phyloP scores from a whole-genome alignment of 164 flowering plant species.

The Magnolia kwangsiensis region DNA sequence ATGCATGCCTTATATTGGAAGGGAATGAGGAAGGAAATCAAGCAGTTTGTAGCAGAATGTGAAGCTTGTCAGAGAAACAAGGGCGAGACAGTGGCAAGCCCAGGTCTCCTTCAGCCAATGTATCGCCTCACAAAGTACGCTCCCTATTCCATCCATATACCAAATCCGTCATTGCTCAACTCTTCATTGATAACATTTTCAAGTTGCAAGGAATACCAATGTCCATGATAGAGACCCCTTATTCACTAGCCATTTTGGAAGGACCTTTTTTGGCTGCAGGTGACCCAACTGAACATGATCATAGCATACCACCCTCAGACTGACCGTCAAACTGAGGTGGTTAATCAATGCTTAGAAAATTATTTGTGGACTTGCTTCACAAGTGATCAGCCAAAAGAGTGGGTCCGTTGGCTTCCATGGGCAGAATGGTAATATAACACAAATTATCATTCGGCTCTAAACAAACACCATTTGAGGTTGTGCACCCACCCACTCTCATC shows the following conservation, averaged over 20 bases:
- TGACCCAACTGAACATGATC: neutral
- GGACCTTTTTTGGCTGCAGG: too few species aligned
- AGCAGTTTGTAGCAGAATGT: neutral
- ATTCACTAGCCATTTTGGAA: too few species aligned
- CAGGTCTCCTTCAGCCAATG: neutral
- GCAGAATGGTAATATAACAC: neutral
- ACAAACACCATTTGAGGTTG: neutral
- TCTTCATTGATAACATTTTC: neutral
- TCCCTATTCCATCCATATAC: neutral
- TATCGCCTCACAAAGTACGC: neutral
- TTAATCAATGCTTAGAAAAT: too few species aligned
- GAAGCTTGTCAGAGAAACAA: neutral
- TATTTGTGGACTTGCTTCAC: neutral
- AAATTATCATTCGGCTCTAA: neutral
- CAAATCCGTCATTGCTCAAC: neutral
- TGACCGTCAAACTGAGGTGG: too few species aligned
- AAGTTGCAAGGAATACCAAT: neutral
- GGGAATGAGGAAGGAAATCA: neutral
- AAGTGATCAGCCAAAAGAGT: neutral
- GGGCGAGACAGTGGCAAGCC: neutral
- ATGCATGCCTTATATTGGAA: neutral
- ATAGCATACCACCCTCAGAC: too few species aligned
- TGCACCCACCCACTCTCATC: neutral
- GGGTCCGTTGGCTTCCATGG: neutral
- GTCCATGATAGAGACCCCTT: too few species aligned